Evolutionary conservation across 257 asterid genomes (phyloP).

Genomic region (Capsicum pubescens): DNA sequence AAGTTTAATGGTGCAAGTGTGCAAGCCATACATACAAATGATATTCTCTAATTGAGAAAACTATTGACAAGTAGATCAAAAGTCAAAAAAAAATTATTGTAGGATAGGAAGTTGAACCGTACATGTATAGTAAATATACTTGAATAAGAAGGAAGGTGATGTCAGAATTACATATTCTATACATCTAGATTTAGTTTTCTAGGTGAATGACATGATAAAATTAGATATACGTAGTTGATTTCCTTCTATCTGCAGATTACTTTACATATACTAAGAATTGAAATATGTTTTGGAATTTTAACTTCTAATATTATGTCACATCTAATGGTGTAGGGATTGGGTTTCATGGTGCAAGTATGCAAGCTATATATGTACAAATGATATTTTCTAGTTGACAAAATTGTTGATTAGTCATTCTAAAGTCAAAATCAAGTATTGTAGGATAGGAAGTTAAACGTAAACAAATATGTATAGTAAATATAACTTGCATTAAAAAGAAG

Average conservation of each 20-base stretch:
- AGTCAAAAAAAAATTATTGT: background rate
- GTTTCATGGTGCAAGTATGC: background rate
- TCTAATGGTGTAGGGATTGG: background rate
- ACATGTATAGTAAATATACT: background rate
- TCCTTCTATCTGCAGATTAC: constrained; percentile 21
- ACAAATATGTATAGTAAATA: too few species aligned
- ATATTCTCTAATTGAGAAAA: background rate
- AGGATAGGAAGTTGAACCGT: background rate
- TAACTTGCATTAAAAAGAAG: too few species aligned
- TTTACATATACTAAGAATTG: constrained; percentile 2
- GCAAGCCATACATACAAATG: background rate
- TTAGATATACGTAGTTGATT: background rate
- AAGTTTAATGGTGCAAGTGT: background rate
- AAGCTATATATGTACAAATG: background rate
- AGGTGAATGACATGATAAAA: too few species aligned
- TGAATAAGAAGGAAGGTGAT: constrained; percentile 3
- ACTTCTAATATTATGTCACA: background rate
- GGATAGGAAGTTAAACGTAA: too few species aligned
- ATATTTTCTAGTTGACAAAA: background rate
- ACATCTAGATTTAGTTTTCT: background rate
- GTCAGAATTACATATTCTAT: background rate
- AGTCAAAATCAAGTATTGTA: background rate
- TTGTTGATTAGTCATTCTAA: background rate
- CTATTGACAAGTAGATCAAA: background rate
- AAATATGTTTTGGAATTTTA: background rate